Base-by-base conservation (phyloP, 805 yeast species). In the Blastobotrys parvus region DNA sequence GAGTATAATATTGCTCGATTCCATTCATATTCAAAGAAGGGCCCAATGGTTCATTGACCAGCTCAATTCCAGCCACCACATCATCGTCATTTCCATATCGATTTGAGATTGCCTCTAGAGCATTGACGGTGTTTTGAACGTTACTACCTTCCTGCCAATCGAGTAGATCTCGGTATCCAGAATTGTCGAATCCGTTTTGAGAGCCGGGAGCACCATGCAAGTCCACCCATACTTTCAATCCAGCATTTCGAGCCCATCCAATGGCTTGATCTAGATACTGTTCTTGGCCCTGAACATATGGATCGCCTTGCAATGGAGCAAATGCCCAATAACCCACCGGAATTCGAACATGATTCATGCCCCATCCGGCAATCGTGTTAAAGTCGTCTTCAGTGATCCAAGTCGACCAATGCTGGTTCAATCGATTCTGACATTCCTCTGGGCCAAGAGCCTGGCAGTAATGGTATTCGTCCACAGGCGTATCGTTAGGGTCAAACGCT, bases 281-380 rank as follows among this genome's bases (percentile, higher is more conserved):
- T 45, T 66, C 75, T 63, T 84, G 95, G 27, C 97, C 97, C 57
- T 73, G 77, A 27, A 87, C 92, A 56, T 86, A 89, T 2, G 97
- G 95, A 60, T 89, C 97, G 42, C 68, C 68, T 17, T 69, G 74
- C 36, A 75, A 66, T 5, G 63, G 56, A 38, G 70, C 58, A 61
- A 84, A 86, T 7, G 95, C 95, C 97, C 97, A 90, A 67, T 89
- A 89, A 8, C 96, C 96, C 43, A 89, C 76, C 36, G 97, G 97
- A 46, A 89, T 81, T 56, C 97, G 77, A 17, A 87, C 95, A 51
- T 81, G 69, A 63, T 89, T 90, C 50, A 89, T 69, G 1, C 95
- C 95, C 43, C 68, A 69, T 10, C 53, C 56, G 3, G 71, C 70
- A 42, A 89, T 84, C 42, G 68, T 58, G 39, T 62, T 51, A 54